Evolutionary conservation across 140 eudicot genomes (phyloP).

Genomic region (Stevia rebaudiana): DNA sequence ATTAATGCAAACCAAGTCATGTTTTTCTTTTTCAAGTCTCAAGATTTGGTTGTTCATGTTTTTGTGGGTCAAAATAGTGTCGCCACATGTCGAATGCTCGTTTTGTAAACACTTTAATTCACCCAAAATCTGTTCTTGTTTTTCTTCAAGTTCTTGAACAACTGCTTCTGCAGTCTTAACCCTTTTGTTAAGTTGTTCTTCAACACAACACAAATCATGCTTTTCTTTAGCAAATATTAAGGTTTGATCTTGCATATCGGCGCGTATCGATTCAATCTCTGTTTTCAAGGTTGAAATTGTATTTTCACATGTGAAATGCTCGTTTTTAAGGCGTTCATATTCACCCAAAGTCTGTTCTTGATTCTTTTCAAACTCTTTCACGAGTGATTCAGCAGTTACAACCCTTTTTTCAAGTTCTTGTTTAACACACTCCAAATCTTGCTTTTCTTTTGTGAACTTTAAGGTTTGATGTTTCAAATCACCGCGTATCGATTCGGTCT

Average conservation of each 20-base stretch:
- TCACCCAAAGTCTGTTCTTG: conserved; percentile 65
- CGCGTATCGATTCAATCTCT: conserved; percentile 51
- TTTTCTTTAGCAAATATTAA: conserved; percentile 49
- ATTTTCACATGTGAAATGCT: conserved; percentile 58
- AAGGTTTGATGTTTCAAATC: conserved; percentile 18
- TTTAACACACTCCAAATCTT: conserved; percentile 8
- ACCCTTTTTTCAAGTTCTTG: conserved; percentile 19
- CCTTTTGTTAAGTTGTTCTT: conserved; percentile 49
- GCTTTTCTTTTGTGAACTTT: conserved; percentile 21
- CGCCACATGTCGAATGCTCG: conserved; percentile 67
- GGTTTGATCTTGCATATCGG: conserved; percentile 50
- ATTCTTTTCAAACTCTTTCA: conserved; percentile 68
- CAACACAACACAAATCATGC: conserved; percentile 34
- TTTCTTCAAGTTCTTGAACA: conserved; percentile 59
- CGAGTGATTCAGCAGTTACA: conserved; percentile 46
- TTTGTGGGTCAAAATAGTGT: conserved; percentile 41
- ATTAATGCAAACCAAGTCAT: conserved; percentile 40
- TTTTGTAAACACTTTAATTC: conserved; percentile 63
- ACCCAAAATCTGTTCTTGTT: conserved; percentile 59
- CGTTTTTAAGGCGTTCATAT: conserved; percentile 51
- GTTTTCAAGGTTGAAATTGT: conserved; percentile 41
- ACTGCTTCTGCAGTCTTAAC: conserved; percentile 21
- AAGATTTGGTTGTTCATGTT: conserved; percentile 49
- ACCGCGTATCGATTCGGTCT: conserved; percentile 7
- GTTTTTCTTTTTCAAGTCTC: conserved; percentile 45